Evolutionary conservation across 306 rosid genomes (phyloP).

Genomic region (Citrullus colocynthis): DNA sequence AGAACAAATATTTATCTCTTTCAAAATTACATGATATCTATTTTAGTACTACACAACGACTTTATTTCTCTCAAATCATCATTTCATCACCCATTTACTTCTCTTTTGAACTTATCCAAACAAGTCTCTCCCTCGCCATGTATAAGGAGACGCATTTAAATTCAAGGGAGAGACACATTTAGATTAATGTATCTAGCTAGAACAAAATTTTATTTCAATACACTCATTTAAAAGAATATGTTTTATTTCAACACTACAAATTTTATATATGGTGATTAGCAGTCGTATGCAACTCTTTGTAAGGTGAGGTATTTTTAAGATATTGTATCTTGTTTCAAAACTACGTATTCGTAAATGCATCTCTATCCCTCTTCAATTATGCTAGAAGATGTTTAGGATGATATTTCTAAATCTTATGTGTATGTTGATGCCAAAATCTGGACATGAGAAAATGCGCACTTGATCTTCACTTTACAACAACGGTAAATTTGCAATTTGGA

Average conservation of each 20-base stretch:
- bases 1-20: not conserved
- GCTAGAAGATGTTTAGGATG: not conserved
- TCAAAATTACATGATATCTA: not conserved
- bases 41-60: not conserved
- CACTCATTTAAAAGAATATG: no score
- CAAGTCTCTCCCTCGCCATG: not conserved
- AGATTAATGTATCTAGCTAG: not conserved
- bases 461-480: no score
- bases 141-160: not conserved
- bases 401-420: not conserved
- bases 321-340: not conserved
- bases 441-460: no score
- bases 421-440: no score
- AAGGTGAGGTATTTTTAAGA: not conserved
- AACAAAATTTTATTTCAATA: not conserved
- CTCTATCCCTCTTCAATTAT: not conserved
- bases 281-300: not conserved
- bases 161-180: not conserved
- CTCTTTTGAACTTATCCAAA: not conserved
- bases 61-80: not conserved
- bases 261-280: not conserved
- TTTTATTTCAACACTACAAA: not conserved
- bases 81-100: not conserved
- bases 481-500: no score
- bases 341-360: not conserved